Evolutionary conservation across 1,284 basidiomycete species (phyloP).

Genomic region (Meira miltonrushii): DNA sequence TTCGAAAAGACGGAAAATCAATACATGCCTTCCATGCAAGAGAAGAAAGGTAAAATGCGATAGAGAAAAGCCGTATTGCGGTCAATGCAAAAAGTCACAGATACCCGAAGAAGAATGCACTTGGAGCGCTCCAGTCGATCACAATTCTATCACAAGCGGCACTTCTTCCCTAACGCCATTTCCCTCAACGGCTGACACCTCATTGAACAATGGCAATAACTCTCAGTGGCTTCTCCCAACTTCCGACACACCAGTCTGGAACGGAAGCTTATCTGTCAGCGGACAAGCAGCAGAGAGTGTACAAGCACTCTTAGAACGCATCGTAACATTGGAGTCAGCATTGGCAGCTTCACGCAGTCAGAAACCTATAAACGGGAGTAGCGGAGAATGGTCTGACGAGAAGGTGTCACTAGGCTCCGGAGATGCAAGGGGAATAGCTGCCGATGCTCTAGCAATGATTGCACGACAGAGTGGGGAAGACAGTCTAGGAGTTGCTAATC

Average conservation of each 20-base stretch:
- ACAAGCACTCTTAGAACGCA: background rate
- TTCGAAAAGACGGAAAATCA: constrained; percentile 43
- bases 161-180: background rate
- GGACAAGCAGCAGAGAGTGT: background rate
- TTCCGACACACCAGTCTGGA: background rate
- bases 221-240: background rate
- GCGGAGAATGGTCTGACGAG: background rate
- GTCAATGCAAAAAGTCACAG: constrained; percentile 43
- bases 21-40: constrained; percentile 49
- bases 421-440: constrained; percentile 9
- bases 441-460: constrained; percentile 13
- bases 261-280: background rate
- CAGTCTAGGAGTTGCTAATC: background rate
- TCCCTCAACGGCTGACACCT: background rate
- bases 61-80: constrained; percentile 43
- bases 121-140: constrained; percentile 32
- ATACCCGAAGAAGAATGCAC: constrained; percentile 36
- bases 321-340: background rate
- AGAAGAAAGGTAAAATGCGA: constrained; percentile 43
- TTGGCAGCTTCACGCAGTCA: background rate
- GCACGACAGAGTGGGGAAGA: constrained; percentile 6
- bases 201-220: background rate
- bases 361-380: background rate
- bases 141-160: background rate
- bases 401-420: background rate